Conservation (phyloP, 768 basidiomycete genomes). For the Tulasnella sp. region DNA sequence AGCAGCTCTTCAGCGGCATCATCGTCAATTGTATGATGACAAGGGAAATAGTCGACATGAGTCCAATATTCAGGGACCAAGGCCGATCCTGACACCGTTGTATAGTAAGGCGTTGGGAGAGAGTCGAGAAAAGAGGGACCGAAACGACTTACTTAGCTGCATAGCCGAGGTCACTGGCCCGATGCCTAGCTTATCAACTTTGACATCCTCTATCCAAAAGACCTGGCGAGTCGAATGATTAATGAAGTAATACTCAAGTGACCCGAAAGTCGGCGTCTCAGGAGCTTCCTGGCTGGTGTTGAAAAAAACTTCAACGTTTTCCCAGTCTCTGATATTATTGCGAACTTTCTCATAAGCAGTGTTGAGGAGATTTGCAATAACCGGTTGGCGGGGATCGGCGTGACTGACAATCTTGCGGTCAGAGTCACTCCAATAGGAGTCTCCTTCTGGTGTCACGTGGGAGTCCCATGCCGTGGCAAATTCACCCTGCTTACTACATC, state of each 20-base stretch:
- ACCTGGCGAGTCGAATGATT: conserved; percentile 5
- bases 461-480: not conserved
- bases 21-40: not conserved
- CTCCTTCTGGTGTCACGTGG: not conserved
- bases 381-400: not conserved
- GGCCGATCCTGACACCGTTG: conserved; percentile 8
- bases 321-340: not conserved
- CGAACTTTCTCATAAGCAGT: not conserved
- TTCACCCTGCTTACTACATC: not conserved
- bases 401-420: not conserved
- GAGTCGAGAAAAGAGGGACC: not conserved
- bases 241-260: conserved; percentile 21
- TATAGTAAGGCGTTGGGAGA: not conserved
- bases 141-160: conserved; percentile 13
- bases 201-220: conserved; percentile 29
- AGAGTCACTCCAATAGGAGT: not conserved
- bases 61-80: conserved; percentile 31
- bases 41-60: conserved; percentile 30
- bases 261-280: not conserved
- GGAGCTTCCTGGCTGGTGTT: not conserved
- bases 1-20: not conserved
- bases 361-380: not conserved
- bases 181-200: not conserved
- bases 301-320: not conserved
- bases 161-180: not conserved